Evolutionary conservation across 805 yeast species (phyloP).

Genomic region (Nakazawaea peltata): DNA sequence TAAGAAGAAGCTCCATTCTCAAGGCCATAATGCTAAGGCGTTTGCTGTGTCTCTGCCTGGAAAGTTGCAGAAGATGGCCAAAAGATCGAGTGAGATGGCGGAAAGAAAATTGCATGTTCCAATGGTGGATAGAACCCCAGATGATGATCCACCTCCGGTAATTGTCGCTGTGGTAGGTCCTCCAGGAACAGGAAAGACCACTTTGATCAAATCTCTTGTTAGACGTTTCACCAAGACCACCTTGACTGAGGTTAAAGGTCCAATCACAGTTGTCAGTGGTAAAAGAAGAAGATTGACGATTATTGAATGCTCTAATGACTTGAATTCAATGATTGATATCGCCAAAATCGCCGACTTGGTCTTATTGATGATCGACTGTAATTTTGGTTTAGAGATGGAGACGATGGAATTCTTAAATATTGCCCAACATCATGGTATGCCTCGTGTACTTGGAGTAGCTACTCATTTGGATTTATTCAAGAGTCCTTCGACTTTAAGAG

Average conservation of each 20-base stretch:
- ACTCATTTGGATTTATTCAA: slow-evolving; percentile 94
- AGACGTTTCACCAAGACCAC: slow-evolving; percentile 84
- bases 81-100: slow-evolving; percentile 71
- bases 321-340: slow-evolving; percentile 92
- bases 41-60: slow-evolving; percentile 82
- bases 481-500: slow-evolving; percentile 79
- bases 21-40: slow-evolving; percentile 81
- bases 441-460: slow-evolving; percentile 89
- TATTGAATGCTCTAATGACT: slow-evolving; percentile 85
- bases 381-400: slow-evolving; percentile 98
- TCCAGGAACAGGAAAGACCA: slow-evolving; percentile 96
- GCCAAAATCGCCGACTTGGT: slow-evolving; percentile 95
- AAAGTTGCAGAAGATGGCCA: slow-evolving; percentile 76
- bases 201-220: slow-evolving; percentile 82
- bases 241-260: slow-evolving; percentile 83
- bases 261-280: slow-evolving; percentile 94
- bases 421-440: slow-evolving; percentile 99
- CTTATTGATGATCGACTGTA: slow-evolving; percentile 85
- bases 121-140: slow-evolving; percentile 95
- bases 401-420: slow-evolving; percentile 97
- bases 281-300: slow-evolving; percentile 89
- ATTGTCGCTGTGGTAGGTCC: slow-evolving; percentile 98
- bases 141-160: slow-evolving; percentile 95
- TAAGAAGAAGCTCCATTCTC: slow-evolving; percentile 81
- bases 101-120: slow-evolving; percentile 92